A percentile compares a stretch with the other conserved stretches of the same genome.
Conservation (phyloP, 129 eudicot species). For the Sambucus nigra region DNA sequence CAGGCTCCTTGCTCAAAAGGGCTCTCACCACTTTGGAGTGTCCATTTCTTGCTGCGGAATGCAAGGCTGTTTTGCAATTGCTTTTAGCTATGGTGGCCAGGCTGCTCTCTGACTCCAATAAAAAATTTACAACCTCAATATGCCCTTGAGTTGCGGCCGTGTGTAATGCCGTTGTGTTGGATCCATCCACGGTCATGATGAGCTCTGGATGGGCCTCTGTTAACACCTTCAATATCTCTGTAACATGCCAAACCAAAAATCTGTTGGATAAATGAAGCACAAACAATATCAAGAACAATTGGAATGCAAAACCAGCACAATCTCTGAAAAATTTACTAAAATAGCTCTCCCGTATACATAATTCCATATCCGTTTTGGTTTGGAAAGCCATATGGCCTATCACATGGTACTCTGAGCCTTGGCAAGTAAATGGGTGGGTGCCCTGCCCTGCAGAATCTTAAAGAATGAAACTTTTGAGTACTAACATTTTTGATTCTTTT, state of each 20-base stretch:
- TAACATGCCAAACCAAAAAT: not conserved
- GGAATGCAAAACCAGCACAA: too few relatives aligned
- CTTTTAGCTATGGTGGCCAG: constrained; percentile 68
- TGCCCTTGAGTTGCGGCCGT: constrained; percentile 92
- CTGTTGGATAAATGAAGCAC: too few relatives aligned
- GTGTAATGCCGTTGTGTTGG: constrained; percentile 86
- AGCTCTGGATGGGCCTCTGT: constrained; percentile 60
- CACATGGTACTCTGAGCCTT: too few relatives aligned
- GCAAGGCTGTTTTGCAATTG: constrained; percentile 46
- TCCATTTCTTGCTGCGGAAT: constrained; percentile 51
- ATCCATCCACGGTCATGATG: constrained; percentile 76
- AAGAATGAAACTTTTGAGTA: too few relatives aligned
- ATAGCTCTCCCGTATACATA: too few relatives aligned
- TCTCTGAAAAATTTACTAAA: too few relatives aligned
- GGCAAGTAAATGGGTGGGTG: too few relatives aligned
- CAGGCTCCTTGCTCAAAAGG: constrained; percentile 44
- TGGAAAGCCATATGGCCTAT: too few relatives aligned
- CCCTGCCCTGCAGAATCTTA: too few relatives aligned
- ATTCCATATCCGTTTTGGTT: too few relatives aligned
- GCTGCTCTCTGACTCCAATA: constrained; percentile 68
- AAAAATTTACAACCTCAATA: constrained; percentile 56
- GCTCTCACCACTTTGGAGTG: constrained; percentile 45
- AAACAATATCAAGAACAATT: too few relatives aligned
- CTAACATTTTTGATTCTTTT: too few relatives aligned
- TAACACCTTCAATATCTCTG: constrained; percentile 66